A percentile compares a stretch with the other conserved stretches of the same genome.
Evolutionary conservation across 2,329 filamentous ascomycete genomes (phyloP).

Genomic region (Aspergillus novoparasiticus): DNA sequence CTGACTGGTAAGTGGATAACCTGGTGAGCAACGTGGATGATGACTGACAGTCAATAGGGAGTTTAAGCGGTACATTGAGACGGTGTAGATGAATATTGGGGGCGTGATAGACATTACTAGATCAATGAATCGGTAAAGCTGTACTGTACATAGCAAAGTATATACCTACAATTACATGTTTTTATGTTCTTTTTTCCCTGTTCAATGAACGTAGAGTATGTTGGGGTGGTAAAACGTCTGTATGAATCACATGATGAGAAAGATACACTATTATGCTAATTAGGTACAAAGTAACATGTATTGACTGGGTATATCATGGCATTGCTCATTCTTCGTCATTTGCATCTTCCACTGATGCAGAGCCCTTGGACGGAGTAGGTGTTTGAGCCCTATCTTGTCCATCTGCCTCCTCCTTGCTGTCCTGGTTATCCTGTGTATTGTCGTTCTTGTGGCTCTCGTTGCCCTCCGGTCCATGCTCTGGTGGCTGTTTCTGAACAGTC

Average conservation of each 20-base stretch:
- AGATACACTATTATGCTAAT: neutral
- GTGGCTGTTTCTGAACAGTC: slow-evolving; percentile 18
- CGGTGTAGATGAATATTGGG: slow-evolving; percentile 52
- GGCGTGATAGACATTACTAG: neutral
- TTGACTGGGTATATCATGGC: neutral
- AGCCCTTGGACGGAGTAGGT: slow-evolving; percentile 1
- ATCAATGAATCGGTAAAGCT: neutral
- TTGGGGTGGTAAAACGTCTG: neutral
- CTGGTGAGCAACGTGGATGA: neutral
- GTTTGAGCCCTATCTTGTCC: neutral
- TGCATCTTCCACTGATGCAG: slow-evolving; percentile 12
- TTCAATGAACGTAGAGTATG: neutral
- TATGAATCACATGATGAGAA: neutral
- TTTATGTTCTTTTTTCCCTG: neutral
- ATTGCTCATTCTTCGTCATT: slow-evolving; percentile 5
- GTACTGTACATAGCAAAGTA: neutral
- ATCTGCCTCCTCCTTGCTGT: neutral
- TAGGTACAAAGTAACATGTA: neutral
- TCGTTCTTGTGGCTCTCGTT: neutral
- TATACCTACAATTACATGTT: neutral
- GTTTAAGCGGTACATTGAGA: slow-evolving; percentile 74
- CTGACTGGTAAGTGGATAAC: slow-evolving; percentile 74
- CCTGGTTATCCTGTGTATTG: neutral
- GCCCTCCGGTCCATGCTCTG: neutral
- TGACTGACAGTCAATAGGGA: slow-evolving; percentile 53